Conservation (phyloP, 257 asterid species). For the Haberlea rhodopensis region DNA sequence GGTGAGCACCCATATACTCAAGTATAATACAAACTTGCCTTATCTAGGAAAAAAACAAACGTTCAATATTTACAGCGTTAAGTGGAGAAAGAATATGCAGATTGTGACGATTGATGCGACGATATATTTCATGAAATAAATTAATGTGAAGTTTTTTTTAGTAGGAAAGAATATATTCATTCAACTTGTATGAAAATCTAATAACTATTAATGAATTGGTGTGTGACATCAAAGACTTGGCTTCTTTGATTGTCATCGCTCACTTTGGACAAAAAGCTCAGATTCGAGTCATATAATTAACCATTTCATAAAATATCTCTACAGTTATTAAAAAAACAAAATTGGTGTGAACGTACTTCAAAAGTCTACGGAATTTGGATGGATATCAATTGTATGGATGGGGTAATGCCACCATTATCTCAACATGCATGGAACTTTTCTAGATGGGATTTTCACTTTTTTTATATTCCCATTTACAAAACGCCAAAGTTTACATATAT, state of each 20-base stretch:
- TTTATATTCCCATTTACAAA: neutral
- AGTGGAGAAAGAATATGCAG: neutral
- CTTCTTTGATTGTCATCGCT: too few species aligned
- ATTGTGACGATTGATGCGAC: neutral
- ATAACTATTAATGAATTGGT: too few species aligned
- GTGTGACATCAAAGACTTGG: too few species aligned
- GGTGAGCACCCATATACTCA: too few species aligned
- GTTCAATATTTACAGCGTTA: neutral
- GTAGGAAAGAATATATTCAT: too few species aligned
- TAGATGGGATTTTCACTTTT: neutral
- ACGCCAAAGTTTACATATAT: neutral
- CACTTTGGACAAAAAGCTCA: too few species aligned
- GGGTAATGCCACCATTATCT: neutral
- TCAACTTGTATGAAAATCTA: neutral
- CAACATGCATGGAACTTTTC: neutral
- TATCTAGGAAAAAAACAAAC: too few species aligned
- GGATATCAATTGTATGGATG: neutral
- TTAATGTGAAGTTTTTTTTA: neutral
- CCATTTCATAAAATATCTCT: too few species aligned
- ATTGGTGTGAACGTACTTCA: neutral
- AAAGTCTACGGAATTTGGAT: neutral
- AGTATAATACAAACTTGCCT: too few species aligned
- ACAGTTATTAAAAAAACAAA: too few species aligned
- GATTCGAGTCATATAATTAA: too few species aligned
- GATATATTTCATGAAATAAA: neutral